phyloP scores from a whole-genome alignment of 78 protist genomes.

The Cyanophora paradoxa region DNA sequence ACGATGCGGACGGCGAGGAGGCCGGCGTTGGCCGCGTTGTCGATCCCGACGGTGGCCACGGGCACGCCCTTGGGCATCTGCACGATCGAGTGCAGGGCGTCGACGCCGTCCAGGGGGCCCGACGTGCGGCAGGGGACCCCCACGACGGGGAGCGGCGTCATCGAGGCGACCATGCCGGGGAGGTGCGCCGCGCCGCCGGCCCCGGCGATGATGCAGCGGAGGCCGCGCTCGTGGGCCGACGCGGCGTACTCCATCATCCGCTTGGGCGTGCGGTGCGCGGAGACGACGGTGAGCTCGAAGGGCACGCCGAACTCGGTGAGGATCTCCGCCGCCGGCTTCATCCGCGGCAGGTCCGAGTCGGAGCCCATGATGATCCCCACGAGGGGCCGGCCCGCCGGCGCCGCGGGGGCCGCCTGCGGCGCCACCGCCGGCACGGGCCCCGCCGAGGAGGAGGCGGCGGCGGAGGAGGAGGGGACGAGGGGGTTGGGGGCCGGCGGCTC shows the following conservation, averaged over 20 bases:
- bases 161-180: slow-evolving; percentile 86
- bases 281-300: slow-evolving; percentile 79
- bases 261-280: slow-evolving; percentile 89
- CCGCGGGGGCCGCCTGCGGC: background rate
- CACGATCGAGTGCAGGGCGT: slow-evolving; percentile 50
- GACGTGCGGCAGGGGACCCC: slow-evolving; percentile 80
- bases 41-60: slow-evolving; percentile 70
- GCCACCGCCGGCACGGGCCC: too few relatives aligned
- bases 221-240: slow-evolving; percentile 60
- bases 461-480: background rate
- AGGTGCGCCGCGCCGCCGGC: slow-evolving; percentile 88
- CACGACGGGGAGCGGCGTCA: slow-evolving; percentile 86
- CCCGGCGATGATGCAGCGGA: slow-evolving; percentile 67
- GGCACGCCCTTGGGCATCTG: slow-evolving; percentile 75
- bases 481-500: too few relatives aligned
- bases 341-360: slow-evolving; percentile 81
- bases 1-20: slow-evolving; percentile 56
- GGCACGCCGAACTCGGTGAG: slow-evolving; percentile 61
- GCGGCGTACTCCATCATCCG: slow-evolving; percentile 69
- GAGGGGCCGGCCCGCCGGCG: slow-evolving; percentile 14
- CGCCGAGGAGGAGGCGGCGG: background rate
- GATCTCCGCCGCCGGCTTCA: slow-evolving; percentile 43
- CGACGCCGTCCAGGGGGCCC: slow-evolving; percentile 55
- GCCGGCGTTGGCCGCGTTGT: slow-evolving; percentile 62
- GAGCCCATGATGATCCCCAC: slow-evolving; percentile 86